Base-by-base conservation (phyloP, 805 yeast genomes). In the Geotrichum ghanense region DNA sequence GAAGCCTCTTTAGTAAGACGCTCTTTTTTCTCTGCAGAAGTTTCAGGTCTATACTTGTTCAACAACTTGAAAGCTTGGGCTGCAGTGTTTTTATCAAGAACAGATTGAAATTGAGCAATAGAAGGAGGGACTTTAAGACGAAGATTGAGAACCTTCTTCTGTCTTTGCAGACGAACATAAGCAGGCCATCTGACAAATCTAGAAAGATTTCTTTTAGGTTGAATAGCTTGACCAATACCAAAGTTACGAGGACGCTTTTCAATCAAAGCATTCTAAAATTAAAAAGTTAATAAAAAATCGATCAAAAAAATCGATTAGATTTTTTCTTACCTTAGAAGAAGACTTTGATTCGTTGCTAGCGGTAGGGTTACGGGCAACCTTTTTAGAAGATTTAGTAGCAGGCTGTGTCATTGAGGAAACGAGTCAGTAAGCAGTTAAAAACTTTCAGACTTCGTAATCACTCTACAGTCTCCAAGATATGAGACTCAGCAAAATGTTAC, bases 81-180 rank as follows among this genome's bases (percentile, higher is more conserved):
- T 66, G 98, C 97, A 60, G 97, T 83, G 88, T 90, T 90, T 84
- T 89, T 89, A 83, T 90, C 98, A 72, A 90, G 78, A 66, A 88
- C 82, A 75, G 83, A 76, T 67, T 87, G 88, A 82, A 90, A 90
- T 77, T 90, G 98, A 58, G 97, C 80, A 68, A 90, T 81, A 58
- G 97, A 83, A 67, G 98, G 98, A 61, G 98, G 98, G 69, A 90
- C 98, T 83, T 92, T 90, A 69, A 90, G 80, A 83, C 98, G 89
- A 73, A 88, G 71, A 64, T 81, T 75, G 71, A 90, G 79, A 70
- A 90, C 83, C 81, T 90, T 90, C 83, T 83, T 90, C 76, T 92
- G 97, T 81, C 98, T 89, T 79, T 90, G 98, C 62, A 92, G 77
- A 76, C 95, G 86, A 61, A 90, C 92, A 71, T 90, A 88, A 74